A percentile compares a stretch with the other conserved stretches of the same genome.
Conservation (phyloP, 345 rosid species). For the Rhodamnia rubescens region DNA sequence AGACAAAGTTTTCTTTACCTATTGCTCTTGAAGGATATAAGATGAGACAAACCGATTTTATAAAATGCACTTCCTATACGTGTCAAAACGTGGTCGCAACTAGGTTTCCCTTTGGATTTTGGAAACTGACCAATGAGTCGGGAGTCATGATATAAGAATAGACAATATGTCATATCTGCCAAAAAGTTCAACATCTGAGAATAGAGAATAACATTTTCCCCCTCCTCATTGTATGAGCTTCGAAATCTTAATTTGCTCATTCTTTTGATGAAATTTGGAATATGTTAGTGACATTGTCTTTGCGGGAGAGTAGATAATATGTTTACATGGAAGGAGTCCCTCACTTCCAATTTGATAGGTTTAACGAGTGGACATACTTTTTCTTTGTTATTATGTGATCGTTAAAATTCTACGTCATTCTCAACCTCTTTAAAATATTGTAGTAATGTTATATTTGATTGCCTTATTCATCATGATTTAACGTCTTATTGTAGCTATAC, state of each 20-base stretch:
- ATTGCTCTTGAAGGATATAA: not conserved
- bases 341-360: not conserved
- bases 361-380: not conserved
- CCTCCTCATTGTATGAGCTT: not conserved
- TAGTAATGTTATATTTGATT: not conserved
- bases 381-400: not conserved
- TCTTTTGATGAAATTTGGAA: not conserved
- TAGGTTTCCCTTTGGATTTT: not conserved
- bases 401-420: not conserved
- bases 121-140: not conserved
- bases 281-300: not conserved
- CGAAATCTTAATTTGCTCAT: not conserved
- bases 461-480: not conserved
- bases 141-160: not conserved
- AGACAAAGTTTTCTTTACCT: not conserved
- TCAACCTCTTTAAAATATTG: not conserved
- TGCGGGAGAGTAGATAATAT: not conserved
- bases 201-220: not conserved
- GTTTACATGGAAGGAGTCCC: not conserved
- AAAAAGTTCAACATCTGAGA: not conserved
- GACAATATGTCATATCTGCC: not conserved
- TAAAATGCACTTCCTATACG: not conserved
- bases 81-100: not conserved
- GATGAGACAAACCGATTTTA: not conserved
- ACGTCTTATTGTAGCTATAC: accelerated